Conservation (phyloP, 345 rosid species). For the Laguncularia racemosa region DNA sequence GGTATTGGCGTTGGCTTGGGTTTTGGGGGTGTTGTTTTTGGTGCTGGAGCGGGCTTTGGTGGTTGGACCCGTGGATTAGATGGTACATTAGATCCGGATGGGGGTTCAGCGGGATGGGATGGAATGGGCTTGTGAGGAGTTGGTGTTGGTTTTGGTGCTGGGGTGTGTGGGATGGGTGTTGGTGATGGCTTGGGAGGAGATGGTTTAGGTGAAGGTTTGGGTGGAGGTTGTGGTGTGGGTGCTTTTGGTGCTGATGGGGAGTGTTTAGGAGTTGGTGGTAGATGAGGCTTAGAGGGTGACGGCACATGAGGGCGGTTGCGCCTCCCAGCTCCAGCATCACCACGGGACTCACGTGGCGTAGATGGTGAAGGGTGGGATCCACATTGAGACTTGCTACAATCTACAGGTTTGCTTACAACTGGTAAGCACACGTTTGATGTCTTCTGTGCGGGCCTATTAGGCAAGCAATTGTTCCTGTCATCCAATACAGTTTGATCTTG, state of each 20-base stretch:
- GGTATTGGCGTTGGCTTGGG: slow-evolving; percentile 10
- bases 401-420: slow-evolving; percentile 43
- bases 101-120: background rate
- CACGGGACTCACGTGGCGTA: too few species aligned
- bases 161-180: slow-evolving; percentile 5
- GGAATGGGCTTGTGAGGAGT: slow-evolving; percentile 4
- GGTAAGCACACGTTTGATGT: slow-evolving; percentile 28
- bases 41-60: slow-evolving; percentile 6
- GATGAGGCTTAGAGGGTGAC: slow-evolving; percentile 4
- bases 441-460: slow-evolving; percentile 39
- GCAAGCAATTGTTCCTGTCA: slow-evolving; percentile 47
- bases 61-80: too few species aligned
- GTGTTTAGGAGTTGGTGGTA: slow-evolving; percentile 2
- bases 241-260: slow-evolving; percentile 1
- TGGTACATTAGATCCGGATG: too few species aligned
- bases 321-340: too few species aligned
- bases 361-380: slow-evolving; percentile 6
- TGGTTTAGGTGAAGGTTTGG: background rate
- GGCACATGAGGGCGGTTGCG: too few species aligned
- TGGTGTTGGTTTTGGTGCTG: slow-evolving; percentile 5
- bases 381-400: slow-evolving; percentile 61
- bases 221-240: slow-evolving; percentile 2
- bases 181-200: slow-evolving; percentile 2
- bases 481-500: slow-evolving; percentile 26
- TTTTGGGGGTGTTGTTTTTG: background rate